Conservation (phyloP, 164 flowering plant species). For the Stephania japonica region DNA sequence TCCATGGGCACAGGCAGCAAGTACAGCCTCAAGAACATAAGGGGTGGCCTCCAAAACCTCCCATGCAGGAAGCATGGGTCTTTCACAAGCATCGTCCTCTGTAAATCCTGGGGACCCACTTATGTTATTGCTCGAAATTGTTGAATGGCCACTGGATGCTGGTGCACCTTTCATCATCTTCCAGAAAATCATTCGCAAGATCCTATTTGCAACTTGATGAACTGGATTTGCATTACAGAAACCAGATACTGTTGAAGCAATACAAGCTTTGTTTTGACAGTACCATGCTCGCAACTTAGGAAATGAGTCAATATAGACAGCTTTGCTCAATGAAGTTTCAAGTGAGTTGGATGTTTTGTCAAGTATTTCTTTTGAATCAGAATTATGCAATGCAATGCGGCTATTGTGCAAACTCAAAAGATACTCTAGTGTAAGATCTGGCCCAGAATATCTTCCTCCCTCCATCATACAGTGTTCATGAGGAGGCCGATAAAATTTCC, state of each 20-base stretch:
- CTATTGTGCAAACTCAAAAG: slow-evolving; percentile 60
- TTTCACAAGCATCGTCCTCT: slow-evolving; percentile 47
- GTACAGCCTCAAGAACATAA: slow-evolving; percentile 71
- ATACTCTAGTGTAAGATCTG: slow-evolving; percentile 63
- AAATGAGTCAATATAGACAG: slow-evolving; percentile 63
- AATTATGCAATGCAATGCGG: slow-evolving; percentile 27
- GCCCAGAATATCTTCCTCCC: slow-evolving; percentile 35
- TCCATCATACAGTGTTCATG: slow-evolving; percentile 48
- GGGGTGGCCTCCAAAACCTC: slow-evolving; percentile 88
- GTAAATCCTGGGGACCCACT: slow-evolving; percentile 48
- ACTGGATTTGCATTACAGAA: slow-evolving; percentile 59
- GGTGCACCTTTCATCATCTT: slow-evolving; percentile 48
- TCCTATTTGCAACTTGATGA: slow-evolving; percentile 66
- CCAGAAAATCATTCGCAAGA: slow-evolving; percentile 66
- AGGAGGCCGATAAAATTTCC: slow-evolving; percentile 87
- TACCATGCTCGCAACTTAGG: slow-evolving; percentile 86
- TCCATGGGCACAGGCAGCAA: slow-evolving; percentile 86
- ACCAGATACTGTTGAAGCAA: slow-evolving; percentile 77
- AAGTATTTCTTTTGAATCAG: slow-evolving; percentile 23
- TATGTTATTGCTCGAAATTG: slow-evolving; percentile 44
- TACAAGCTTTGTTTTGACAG: slow-evolving; percentile 69
- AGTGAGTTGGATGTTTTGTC: slow-evolving; percentile 16
- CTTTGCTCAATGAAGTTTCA: slow-evolving; percentile 29
- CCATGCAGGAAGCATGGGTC: slow-evolving; percentile 82
- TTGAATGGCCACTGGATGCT: slow-evolving; percentile 31